These are phyloP conservation scores for Paraconiothyrium sp. DNA, from an alignment of 2,329 filamentous ascomycete species.

Conservation along the genomic window DNA sequence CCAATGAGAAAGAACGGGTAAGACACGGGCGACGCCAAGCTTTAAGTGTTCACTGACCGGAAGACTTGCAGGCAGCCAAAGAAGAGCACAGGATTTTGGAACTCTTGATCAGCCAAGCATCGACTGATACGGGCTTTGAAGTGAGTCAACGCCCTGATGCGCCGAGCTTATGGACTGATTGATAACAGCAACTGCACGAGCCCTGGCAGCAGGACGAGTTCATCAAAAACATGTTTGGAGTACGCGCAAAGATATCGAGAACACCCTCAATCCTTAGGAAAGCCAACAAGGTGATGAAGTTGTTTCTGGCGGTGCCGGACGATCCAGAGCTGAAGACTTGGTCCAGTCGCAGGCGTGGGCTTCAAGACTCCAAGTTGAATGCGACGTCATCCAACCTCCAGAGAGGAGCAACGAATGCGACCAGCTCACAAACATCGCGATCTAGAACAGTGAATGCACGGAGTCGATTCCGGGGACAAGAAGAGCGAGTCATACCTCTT, in stretches of 20 bases:
- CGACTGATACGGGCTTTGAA: slow-evolving; percentile 10
- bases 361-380: not conserved
- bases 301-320: slow-evolving; percentile 15
- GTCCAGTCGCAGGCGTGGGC: slow-evolving; percentile 9
- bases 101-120: slow-evolving; percentile 6
- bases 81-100: slow-evolving; percentile 1
- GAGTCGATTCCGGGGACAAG: not conserved
- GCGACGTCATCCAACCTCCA: not conserved
- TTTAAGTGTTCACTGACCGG: not conserved
- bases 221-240: not conserved
- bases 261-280: slow-evolving; percentile 2
- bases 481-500: not conserved
- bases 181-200: slow-evolving; percentile 4
- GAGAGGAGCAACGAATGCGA: not conserved
- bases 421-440: not conserved
- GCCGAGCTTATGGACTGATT: not conserved
- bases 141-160: not conserved
- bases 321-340: slow-evolving; percentile 19
- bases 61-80: not conserved
- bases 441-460: not conserved
- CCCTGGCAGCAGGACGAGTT: slow-evolving; percentile 4
- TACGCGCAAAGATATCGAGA: not conserved
- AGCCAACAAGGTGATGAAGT: slow-evolving; percentile 15
- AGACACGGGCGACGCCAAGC: not conserved
- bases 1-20: slow-evolving; percentile 4